Conservation (phyloP, 2,329 filamentous ascomycete species). For the Fusarium siculi region DNA sequence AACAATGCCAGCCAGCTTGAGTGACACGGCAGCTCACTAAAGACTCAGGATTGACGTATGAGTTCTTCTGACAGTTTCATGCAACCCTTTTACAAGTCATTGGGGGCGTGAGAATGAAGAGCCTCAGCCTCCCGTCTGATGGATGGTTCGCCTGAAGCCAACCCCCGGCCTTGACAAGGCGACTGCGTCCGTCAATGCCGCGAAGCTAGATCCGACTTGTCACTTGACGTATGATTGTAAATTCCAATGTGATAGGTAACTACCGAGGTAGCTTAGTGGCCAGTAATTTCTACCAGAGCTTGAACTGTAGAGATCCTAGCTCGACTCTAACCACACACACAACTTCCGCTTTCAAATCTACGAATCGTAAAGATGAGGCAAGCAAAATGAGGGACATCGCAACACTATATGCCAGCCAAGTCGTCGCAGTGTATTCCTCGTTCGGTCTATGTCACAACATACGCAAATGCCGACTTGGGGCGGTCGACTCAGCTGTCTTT, state of each 20-base stretch:
- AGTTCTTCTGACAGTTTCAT: background rate
- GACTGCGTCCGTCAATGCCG: background rate
- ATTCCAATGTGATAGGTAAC: background rate
- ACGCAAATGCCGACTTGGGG: background rate
- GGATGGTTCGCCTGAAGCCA: slow-evolving; percentile 1
- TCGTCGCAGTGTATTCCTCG: background rate
- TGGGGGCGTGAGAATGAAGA: background rate
- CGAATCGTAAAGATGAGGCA: background rate
- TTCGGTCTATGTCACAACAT: background rate
- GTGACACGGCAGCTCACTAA: background rate
- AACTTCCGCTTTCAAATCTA: background rate
- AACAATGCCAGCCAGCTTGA: background rate
- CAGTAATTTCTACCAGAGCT: background rate
- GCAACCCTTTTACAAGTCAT: background rate
- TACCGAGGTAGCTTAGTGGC: background rate
- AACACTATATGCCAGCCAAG: background rate
- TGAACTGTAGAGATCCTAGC: background rate
- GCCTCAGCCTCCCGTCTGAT: background rate
- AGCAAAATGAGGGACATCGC: background rate
- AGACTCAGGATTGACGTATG: background rate
- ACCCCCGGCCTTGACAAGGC: background rate
- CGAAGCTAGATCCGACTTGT: background rate
- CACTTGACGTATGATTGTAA: slow-evolving; percentile 3
- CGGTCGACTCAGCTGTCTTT: background rate
- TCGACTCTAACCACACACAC: background rate